phyloP scores from a whole-genome alignment of 2,329 filamentous ascomycete species.

The Trichoderma sp. region DNA sequence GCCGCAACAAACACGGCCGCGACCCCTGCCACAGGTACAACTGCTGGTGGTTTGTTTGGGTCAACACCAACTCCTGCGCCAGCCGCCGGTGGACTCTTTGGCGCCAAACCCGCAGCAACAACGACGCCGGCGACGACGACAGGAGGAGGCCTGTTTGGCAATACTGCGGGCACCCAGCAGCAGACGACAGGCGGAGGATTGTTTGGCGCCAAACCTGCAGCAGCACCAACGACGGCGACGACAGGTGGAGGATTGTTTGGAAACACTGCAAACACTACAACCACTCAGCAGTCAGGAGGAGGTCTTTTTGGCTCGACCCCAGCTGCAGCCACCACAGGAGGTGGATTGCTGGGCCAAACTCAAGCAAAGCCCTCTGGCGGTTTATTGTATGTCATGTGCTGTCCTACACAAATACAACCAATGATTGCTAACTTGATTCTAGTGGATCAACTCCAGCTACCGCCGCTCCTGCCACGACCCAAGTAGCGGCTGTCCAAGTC shows the following conservation, averaged over 20 bases:
- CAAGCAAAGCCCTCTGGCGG: conserved; percentile 34
- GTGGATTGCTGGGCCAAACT: conserved; percentile 36
- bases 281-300: conserved; percentile 28
- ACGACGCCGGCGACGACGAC: conserved; percentile 15
- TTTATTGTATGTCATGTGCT: conserved; percentile 32
- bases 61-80: conserved; percentile 24
- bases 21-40: conserved; percentile 20
- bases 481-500: conserved; percentile 72
- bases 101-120: conserved; percentile 15
- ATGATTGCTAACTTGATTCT: conserved; percentile 22
- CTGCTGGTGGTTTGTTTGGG: conserved; percentile 34
- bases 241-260: conserved; percentile 29
- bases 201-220: conserved; percentile 25
- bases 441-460: conserved; percentile 34
- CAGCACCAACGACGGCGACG: conserved; percentile 16
- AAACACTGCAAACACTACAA: conserved; percentile 24
- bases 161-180: conserved; percentile 26
- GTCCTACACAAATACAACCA: background rate
- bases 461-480: conserved; percentile 41
- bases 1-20: conserved; percentile 2
- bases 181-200: conserved; percentile 25
- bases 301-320: conserved; percentile 33
- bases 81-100: conserved; percentile 19
- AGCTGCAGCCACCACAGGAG: conserved; percentile 23
- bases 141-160: conserved; percentile 35